These are phyloP conservation scores for Protomyces lactucae-debilis DNA, from an alignment of 1,139 yeast species.

Conservation along the genomic window DNA sequence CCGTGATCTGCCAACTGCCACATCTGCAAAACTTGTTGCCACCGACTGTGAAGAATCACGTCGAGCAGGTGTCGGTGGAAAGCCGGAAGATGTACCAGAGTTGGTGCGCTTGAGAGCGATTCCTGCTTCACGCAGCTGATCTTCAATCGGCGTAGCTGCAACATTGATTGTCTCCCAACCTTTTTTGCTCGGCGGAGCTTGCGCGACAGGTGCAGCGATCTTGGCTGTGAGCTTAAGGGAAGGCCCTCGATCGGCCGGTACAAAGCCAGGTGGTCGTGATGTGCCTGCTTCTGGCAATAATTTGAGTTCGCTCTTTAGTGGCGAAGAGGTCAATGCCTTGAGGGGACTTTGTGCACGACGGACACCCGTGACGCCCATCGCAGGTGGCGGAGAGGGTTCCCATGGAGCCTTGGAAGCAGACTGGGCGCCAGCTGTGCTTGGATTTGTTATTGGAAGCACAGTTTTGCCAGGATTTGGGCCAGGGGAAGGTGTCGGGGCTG, in stretches of 20 bases:
- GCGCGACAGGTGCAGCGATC: neutral
- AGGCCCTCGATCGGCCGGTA: neutral
- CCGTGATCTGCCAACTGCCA: neutral
- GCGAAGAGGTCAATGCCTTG: neutral
- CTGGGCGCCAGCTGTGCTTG: neutral
- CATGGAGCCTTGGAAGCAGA: slow-evolving; percentile 3
- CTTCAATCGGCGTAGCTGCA: neutral
- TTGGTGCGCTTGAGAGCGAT: neutral
- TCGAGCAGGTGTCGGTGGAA: neutral
- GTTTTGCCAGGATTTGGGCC: neutral
- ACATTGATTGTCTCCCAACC: neutral
- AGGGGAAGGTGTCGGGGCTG: slow-evolving; percentile 8
- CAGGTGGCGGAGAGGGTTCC: slow-evolving; percentile 26
- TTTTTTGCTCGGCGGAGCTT: neutral
- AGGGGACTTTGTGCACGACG: slow-evolving; percentile 9
- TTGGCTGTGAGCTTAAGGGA: neutral
- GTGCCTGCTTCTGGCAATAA: neutral
- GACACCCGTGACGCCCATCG: neutral
- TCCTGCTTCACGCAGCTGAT: neutral
- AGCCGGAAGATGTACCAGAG: neutral
- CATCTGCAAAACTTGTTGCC: neutral
- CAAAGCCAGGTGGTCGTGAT: neutral
- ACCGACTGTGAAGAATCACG: neutral
- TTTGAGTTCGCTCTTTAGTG: neutral
- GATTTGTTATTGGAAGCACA: neutral